Evolutionary conservation across 1,284 basidiomycete species (phyloP).

Genomic region (Sanghuangporus sanghuang): DNA sequence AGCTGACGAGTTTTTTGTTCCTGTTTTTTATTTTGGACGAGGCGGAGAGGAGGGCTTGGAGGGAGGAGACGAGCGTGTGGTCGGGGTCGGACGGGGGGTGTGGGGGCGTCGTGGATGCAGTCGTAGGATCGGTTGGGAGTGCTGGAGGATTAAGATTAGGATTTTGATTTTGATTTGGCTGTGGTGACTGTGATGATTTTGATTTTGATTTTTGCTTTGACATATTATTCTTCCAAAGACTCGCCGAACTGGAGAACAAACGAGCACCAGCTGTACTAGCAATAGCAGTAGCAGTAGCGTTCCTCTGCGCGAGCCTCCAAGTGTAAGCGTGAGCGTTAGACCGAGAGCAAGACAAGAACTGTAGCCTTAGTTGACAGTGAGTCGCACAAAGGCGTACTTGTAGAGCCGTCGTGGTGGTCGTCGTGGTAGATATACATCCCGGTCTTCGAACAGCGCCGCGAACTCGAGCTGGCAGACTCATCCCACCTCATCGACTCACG

Average conservation of each 20-base stretch:
- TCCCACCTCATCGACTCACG: too few relatives aligned
- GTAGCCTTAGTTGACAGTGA: neutral
- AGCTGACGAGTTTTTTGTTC: conserved; percentile 55
- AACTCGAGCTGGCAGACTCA: too few relatives aligned
- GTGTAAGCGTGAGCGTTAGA: neutral
- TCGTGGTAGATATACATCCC: too few relatives aligned
- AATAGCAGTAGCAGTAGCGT: too few relatives aligned
- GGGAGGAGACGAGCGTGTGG: conserved; percentile 50
- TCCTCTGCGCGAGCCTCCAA: too few relatives aligned
- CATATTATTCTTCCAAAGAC: too few relatives aligned
- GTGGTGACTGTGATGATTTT: too few relatives aligned
- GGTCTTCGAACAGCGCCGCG: too few relatives aligned
- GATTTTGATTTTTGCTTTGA: too few relatives aligned
- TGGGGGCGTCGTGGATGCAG: neutral
- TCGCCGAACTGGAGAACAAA: neutral
- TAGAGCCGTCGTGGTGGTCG: neutral
- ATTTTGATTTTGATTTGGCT: too few relatives aligned
- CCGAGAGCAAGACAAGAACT: neutral
- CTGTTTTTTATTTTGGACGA: conserved; percentile 33
- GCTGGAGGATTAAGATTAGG: too few relatives aligned
- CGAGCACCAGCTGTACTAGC: too few relatives aligned
- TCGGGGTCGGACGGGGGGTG: conserved; percentile 47
- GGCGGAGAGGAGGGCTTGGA: conserved; percentile 33
- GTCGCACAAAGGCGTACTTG: neutral
- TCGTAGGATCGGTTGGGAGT: neutral